Evolutionary conservation across 73 alveolate genomes (phyloP), one percentile per base, ranked within the genome.

Genomic region (Paramecium sexaurelia): DNA sequence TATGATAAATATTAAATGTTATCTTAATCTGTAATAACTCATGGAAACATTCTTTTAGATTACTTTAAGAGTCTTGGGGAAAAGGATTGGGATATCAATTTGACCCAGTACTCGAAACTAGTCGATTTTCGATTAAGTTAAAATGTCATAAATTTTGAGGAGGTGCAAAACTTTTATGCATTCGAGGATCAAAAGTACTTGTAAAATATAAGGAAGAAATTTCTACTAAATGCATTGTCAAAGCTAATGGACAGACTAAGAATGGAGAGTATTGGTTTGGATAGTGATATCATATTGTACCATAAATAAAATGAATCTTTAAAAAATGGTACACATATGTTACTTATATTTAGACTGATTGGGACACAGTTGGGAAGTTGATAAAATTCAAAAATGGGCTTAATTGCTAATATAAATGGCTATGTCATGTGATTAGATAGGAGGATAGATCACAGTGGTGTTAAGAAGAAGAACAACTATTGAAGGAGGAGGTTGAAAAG

Each of bases 221-320:
- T 73, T 73, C 57, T 8, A 33, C n/a, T 20, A 15, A 73, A 73
- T 73, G 87, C 87, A 73, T 20, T n/a, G 67, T 2, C 27, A 35
- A 32, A 27, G 20, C 7, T 29, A 73, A 29, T 73, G 87, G 87
- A 73, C 87, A 32, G 87, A 73, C 35, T 19, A 73, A 73, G 87
- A 73, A 73, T 73, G 87, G 87, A 73, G 35, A 37, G 57, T 73
- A 35, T 73, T 73, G 57, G 9, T 73, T 35, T 73, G 87, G 87
- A 35, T 73, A 3, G 45, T 41, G 45, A 20, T 73, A 20, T 37
- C 39, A 35, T 73, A 73, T 37, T 73, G 87, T 36, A 32, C 22
- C 5, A 73, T 35, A 3, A 5, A 73, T 29, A 73, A 73, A 17
- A 35, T 20, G 22, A 29, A 27, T 73, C 35, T 20, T 73, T 8